Evolutionary conservation across 1,139 yeast species (phyloP).

Genomic region (Scheffersomyces quercinus): DNA sequence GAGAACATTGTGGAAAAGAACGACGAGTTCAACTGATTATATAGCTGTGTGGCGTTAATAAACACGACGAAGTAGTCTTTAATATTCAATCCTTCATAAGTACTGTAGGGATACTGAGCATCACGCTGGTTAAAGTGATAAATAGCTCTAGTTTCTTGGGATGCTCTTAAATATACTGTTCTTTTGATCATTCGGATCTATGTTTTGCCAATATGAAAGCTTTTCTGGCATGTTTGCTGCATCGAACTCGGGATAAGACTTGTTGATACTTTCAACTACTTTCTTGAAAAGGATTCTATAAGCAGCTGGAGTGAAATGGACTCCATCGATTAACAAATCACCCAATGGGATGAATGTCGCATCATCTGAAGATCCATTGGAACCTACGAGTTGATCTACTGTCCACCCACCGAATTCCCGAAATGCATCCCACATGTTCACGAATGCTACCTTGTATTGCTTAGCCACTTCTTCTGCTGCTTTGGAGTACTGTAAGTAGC

Average conservation of each 20-base stretch:
- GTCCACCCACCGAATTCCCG: conserved; percentile 20
- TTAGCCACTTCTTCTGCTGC: conserved; percentile 49
- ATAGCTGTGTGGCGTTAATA: too few species aligned
- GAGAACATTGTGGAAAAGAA: too few species aligned
- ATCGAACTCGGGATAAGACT: conserved; percentile 47
- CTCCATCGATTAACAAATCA: conserved; percentile 51
- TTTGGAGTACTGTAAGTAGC: conserved; percentile 49
- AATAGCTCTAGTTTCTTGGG: too few species aligned
- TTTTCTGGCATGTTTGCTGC: conserved; percentile 36
- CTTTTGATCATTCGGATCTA: conserved; percentile 6
- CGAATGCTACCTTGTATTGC: conserved; percentile 47
- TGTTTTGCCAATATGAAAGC: conserved; percentile 27
- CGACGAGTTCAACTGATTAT: too few species aligned
- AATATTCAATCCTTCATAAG: too few species aligned
- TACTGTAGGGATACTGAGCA: too few species aligned
- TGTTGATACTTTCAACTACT: conserved; percentile 37
- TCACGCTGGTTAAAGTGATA: too few species aligned
- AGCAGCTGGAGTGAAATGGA: conserved; percentile 66
- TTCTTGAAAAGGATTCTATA: conserved; percentile 53
- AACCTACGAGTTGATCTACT: conserved; percentile 12
- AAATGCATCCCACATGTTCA: conserved; percentile 54
- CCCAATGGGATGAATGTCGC: conserved; percentile 15
- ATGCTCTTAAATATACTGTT: not conserved
- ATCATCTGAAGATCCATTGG: not conserved
- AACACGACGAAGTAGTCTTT: too few species aligned